These are phyloP conservation scores for Gnomoniopsis sp. DNA, from an alignment of 2,329 filamentous ascomycete species.

Conservation along the genomic window DNA sequence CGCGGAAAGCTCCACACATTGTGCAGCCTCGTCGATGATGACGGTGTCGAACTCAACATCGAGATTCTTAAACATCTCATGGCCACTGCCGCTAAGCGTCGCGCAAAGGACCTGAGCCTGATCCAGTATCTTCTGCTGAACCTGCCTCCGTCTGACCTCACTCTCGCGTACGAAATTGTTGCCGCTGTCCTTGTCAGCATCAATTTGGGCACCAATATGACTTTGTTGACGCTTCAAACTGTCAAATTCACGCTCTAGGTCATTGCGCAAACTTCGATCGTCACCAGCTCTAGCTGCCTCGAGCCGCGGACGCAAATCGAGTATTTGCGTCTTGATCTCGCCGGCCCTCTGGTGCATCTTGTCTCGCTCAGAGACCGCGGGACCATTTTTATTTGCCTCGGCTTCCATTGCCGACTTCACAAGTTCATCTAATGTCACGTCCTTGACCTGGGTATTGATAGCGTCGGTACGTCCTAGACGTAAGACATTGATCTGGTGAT, in stretches of 20 bases:
- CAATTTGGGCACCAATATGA: constrained; percentile 76
- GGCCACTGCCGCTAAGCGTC: constrained; percentile 90
- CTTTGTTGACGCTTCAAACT: constrained; percentile 71
- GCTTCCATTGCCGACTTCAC: constrained; percentile 70
- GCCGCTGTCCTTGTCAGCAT: constrained; percentile 81
- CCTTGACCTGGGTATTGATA: constrained; percentile 83
- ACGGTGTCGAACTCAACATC: constrained; percentile 98
- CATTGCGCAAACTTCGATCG: constrained; percentile 44
- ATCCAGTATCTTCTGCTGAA: constrained; percentile 89
- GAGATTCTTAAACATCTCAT: constrained; percentile 94
- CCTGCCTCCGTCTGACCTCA: constrained; percentile 77
- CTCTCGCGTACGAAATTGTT: constrained; percentile 78
- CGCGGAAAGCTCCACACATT: constrained; percentile 95
- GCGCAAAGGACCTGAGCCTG: constrained; percentile 90
- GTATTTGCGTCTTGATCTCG: constrained; percentile 73
- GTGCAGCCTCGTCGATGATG: constrained; percentile 95
- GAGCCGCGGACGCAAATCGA: constrained; percentile 66
- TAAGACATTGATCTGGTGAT: constrained; percentile 78
- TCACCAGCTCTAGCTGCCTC: constrained; percentile 60
- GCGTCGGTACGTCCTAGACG: constrained; percentile 88
- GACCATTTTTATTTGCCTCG: constrained; percentile 53
- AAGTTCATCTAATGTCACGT: constrained; percentile 90
- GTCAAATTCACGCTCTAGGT: constrained; percentile 74
- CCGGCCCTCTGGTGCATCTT: constrained; percentile 61
- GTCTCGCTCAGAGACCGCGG: constrained; percentile 51